Percentiles rank a stretch among this genome's conserved stretches.
phyloP scores from a whole-genome alignment of 75 land plant genomes.

The Picea glauca region DNA sequence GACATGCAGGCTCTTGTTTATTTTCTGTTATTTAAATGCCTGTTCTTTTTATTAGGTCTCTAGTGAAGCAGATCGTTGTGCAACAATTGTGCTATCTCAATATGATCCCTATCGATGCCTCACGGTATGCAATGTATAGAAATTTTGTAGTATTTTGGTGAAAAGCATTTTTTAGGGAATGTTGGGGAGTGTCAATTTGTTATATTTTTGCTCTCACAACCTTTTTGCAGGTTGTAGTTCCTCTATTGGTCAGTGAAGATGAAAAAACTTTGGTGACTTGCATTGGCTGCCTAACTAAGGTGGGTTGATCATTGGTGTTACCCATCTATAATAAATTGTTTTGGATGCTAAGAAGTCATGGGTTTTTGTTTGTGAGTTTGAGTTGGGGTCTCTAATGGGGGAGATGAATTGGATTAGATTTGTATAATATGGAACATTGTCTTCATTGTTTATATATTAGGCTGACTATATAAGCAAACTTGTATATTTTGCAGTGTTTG shows the following conservation, averaged over 20 bases:
- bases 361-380: background rate
- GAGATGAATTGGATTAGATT: too few species aligned
- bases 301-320: constrained; percentile 16
- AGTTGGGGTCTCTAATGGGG: background rate
- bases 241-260: constrained; percentile 86
- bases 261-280: constrained; percentile 93
- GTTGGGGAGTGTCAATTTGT: background rate
- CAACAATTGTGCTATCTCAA: constrained; percentile 69
- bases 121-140: constrained; percentile 37
- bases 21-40: background rate
- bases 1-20: background rate
- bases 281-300: constrained; percentile 95
- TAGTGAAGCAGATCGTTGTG: constrained; percentile 82
- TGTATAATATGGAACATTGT: background rate
- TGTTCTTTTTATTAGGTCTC: constrained; percentile 53
- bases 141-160: background rate
- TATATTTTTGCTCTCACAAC: background rate
- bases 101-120: constrained; percentile 92
- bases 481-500: background rate
- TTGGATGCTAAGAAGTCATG: constrained; percentile 9
- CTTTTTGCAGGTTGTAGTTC: constrained; percentile 78
- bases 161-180: too few species aligned
- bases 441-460: background rate
- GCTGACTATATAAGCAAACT: background rate
- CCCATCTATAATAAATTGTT: background rate